Percentiles rank a stretch among this genome's conserved stretches.
Conservation (phyloP, 1,284 basidiomycete species). For the Rhizoctonia solani region DNA sequence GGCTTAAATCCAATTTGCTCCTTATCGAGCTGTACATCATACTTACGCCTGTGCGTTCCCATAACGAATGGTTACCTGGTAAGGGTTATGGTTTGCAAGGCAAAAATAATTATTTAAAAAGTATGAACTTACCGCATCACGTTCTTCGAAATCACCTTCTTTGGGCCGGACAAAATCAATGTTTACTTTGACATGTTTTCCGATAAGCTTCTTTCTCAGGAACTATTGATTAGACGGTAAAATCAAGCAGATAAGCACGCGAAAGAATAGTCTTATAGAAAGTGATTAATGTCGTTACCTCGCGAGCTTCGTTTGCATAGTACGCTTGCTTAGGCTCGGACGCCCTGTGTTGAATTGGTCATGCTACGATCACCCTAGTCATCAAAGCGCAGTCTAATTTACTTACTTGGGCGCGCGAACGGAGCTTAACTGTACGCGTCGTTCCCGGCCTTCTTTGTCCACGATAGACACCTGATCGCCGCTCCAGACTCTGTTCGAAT, state of each 20-base stretch:
- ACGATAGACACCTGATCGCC: conserved; percentile 88
- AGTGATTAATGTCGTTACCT: conserved; percentile 45
- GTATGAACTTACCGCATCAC: conserved; percentile 53
- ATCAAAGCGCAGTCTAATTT: conserved; percentile 31
- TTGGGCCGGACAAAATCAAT: conserved; percentile 90
- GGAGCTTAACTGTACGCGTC: conserved; percentile 86
- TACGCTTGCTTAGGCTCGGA: conserved; percentile 87
- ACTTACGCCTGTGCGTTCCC: conserved; percentile 75
- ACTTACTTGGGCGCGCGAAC: conserved; percentile 81
- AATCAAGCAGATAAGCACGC: conserved; percentile 1
- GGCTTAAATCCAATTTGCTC: neutral
- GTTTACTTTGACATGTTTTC: conserved; percentile 65
- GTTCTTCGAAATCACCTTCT: conserved; percentile 91
- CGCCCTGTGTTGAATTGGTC: conserved; percentile 53
- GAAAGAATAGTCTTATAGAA: neutral
- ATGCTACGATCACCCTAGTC: conserved; percentile 19
- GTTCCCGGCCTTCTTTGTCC: conserved; percentile 79
- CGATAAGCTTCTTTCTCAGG: conserved; percentile 86
- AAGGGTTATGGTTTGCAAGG: neutral
- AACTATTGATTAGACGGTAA: conserved; percentile 54
- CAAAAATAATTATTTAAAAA: neutral
- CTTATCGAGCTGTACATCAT: neutral
- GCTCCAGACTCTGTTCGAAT: conserved; percentile 66
- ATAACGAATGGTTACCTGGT: conserved; percentile 82
- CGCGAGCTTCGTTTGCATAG: conserved; percentile 90